Evolutionary conservation across 1,139 yeast genomes (phyloP), one percentile per base, ranked within the genome.

Genomic region (Taphrina flavorubra): DNA sequence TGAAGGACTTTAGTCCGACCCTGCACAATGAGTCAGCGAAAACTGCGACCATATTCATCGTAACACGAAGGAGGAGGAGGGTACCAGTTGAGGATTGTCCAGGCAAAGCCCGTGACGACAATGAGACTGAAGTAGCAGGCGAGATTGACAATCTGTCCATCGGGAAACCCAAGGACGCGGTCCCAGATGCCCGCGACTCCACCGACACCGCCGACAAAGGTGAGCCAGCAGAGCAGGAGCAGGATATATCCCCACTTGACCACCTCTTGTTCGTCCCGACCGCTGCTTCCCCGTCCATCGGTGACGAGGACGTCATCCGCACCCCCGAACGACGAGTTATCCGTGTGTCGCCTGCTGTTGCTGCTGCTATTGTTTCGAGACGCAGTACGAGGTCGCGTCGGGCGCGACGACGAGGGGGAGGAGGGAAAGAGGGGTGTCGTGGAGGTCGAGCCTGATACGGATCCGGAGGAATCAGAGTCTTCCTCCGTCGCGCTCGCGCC

Each of bases 11-110:
- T 11, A 58, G 31, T 31, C 62, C 62, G 1, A 58, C 62, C 62
- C 62, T 58, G 42, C n/a, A 1, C 1, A n/a, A 46, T 11, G 10
- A n/a, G 51, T 46, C 51, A n/a, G 25, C 20, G 25, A n/a, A n/a
- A 6, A n/a, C 46, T 40, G 13, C 2, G 46, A 13, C n/a, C n/a
- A 40, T 40, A 40, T 2, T 13, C 46, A n/a, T 39, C 42, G 6
- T 7, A 39, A 14, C 6, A 14, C 11, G 42, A 14, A 20, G 51
- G 42, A 39, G 40, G 40, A 11, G 36, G 56, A 37, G 2, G 18
- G n/a, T 40, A 56, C 62, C 62, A 58, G 31, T 58, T 58, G 20
- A 58, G 53, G 6, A 58, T 53, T 6, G 62, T 58, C 62, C 62
- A 58, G 51, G 42, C 25, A 25, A 58, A 58, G 1, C 62, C 62